A percentile compares a stretch with the other conserved stretches of the same genome.
Conservation (phyloP, 371 early-diverging fungal genomes). For the Syncephalastrum racemosum region DNA sequence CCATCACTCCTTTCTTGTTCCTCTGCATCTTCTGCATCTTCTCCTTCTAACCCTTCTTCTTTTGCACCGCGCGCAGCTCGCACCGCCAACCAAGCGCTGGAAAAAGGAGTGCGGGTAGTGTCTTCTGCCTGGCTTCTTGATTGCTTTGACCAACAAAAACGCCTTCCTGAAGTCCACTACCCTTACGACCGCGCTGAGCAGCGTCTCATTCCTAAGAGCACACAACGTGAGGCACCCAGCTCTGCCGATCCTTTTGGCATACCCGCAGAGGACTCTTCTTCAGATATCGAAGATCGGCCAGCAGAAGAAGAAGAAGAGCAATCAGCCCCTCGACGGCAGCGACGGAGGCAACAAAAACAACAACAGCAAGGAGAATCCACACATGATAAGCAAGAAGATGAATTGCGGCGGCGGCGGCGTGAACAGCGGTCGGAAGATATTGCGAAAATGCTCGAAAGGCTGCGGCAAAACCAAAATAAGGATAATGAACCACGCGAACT, state of each 20-base stretch:
- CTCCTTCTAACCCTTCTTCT: background rate
- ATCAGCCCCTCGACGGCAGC: background rate
- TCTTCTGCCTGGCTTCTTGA: slow-evolving; percentile 13
- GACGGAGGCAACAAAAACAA: too few species aligned
- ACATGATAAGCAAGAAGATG: background rate
- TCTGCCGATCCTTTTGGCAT: too few species aligned
- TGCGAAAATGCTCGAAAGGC: slow-evolving; percentile 6
- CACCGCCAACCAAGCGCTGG: slow-evolving; percentile 14
- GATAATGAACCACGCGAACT: too few species aligned
- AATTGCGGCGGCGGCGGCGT: slow-evolving; percentile 4
- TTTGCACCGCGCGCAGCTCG: slow-evolving; percentile 7
- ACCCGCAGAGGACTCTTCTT: too few species aligned
- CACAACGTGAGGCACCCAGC: too few species aligned
- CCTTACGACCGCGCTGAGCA: slow-evolving; percentile 11
- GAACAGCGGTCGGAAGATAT: slow-evolving; percentile 12
- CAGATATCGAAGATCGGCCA: background rate
- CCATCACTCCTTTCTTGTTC: background rate
- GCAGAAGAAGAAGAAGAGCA: background rate
- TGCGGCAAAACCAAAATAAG: too few species aligned
- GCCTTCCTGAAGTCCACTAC: slow-evolving; percentile 12
- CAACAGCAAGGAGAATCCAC: too few species aligned
- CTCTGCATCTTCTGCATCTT: background rate
- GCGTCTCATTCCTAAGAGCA: background rate
- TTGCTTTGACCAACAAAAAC: slow-evolving; percentile 13
- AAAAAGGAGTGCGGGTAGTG: slow-evolving; percentile 11